phyloP scores from a whole-genome alignment of 257 asterid genomes.

The Penstemon barbatus region DNA sequence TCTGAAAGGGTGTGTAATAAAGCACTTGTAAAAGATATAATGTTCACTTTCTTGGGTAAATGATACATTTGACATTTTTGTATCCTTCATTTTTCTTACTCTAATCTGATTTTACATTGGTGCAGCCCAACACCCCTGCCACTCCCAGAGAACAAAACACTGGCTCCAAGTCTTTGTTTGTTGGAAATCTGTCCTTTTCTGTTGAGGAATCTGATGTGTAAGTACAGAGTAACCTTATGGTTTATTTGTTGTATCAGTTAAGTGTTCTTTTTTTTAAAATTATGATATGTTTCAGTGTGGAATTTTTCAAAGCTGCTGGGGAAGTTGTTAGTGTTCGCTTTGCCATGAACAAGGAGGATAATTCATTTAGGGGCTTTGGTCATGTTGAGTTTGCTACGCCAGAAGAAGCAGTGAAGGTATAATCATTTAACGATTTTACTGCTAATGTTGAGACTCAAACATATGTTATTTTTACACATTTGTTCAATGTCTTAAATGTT shows the following conservation, averaged over 20 bases:
- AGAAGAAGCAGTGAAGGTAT: slow-evolving; percentile 76
- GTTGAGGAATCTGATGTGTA: slow-evolving; percentile 65
- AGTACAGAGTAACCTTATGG: slow-evolving; percentile 24
- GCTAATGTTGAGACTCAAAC: neutral
- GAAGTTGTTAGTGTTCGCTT: slow-evolving; percentile 70
- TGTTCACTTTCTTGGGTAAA: neutral
- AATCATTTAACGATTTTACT: neutral
- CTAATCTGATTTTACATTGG: slow-evolving; percentile 9
- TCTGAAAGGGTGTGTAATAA: no score
- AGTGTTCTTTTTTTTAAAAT: neutral
- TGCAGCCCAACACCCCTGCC: slow-evolving; percentile 57
- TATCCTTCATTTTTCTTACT: neutral
- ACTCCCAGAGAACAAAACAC: slow-evolving; percentile 43
- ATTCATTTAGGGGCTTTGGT: slow-evolving; percentile 79
- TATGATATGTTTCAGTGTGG: slow-evolving; percentile 45
- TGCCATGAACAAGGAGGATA: slow-evolving; percentile 41
- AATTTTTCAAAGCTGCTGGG: slow-evolving; percentile 73
- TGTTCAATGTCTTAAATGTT: neutral
- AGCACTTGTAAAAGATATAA: no score
- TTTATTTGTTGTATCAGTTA: neutral
- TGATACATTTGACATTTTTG: neutral
- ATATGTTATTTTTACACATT: neutral
- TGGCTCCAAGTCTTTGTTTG: slow-evolving; percentile 64
- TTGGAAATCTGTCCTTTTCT: slow-evolving; percentile 73
- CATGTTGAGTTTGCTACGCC: slow-evolving; percentile 77